Base-by-base conservation (phyloP, 257 asterid genomes). In the Voacanga thouarsii region DNA sequence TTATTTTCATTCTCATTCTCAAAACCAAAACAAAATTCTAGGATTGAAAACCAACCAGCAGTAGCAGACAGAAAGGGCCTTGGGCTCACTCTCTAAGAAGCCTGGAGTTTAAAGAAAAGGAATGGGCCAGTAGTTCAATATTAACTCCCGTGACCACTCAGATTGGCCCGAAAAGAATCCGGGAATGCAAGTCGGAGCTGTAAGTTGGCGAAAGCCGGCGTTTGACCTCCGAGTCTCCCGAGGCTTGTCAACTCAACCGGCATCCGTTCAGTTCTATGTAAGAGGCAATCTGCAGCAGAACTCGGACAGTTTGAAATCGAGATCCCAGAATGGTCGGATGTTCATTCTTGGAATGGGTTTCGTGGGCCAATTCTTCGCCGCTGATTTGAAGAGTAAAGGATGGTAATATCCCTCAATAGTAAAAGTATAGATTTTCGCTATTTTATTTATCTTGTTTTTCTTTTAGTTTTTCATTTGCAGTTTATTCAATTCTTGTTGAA, bases 281-380 rank as follows among this genome's bases (percentile, higher is more conserved):
- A 77, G 88, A 75, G 86, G 89, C 88, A 80, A 79, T 82, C 76
- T 82, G 63, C 33, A 11, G 39, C 78, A 77, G 15, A 74, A 53
- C 76, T 76, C 76, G 50, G 56, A 37, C 24, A 26, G 59, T 30
- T 73, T 72, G 28, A 79, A 70, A 23, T 66, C 83, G 41, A 57
- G 74, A 65, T 76, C 79, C 78, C 80, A 84, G 45, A 77, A 79
- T 59, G 76, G 77, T 55, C 86, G 83, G 49, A 90, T 95, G 97
- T 89, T 95, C 89, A 83, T 91, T 77, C 87, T 95, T 41, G 99
- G 99, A 24, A 89, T 89, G 93, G 99, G 99, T 74, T 95, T 87
- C 74, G 94, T 93, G 1, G 99, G 96, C n/a, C 86, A 88, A 78
- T 91, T 82, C 87, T 87, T 95, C 33, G 97, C 93, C 70, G 85